phyloP scores from a whole-genome alignment of 2,329 filamentous ascomycete genomes.

The Didymella sp. region DNA sequence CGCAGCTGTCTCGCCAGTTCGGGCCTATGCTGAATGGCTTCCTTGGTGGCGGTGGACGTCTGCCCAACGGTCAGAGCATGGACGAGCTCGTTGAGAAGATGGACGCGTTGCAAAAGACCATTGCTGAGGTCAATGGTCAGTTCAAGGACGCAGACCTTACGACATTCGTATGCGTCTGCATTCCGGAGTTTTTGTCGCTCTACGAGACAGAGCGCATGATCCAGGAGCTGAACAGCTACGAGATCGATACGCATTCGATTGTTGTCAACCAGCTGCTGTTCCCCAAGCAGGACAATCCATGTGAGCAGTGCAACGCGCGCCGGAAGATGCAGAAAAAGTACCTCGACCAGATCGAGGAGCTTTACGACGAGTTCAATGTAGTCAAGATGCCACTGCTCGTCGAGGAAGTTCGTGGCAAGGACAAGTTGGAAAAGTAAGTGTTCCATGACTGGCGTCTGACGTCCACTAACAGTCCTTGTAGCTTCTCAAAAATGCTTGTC shows the following conservation, averaged over 20 bases:
- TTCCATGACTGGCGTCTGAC: neutral
- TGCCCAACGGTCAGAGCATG: constrained; percentile 92
- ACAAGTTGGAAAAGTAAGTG: constrained; percentile 77
- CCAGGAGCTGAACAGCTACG: constrained; percentile 90
- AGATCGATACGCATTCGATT: constrained; percentile 96
- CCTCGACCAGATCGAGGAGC: constrained; percentile 95
- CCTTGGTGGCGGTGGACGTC: constrained; percentile 75
- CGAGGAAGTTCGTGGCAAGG: constrained; percentile 94
- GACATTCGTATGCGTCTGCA: constrained; percentile 98
- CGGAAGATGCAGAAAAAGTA: constrained; percentile 99
- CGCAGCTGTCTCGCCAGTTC: constrained; percentile 91
- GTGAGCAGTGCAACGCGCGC: constrained; percentile 93
- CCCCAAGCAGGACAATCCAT: constrained; percentile 81
- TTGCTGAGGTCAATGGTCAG: constrained; percentile 93
- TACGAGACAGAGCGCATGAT: constrained; percentile 99
- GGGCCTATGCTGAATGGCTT: constrained; percentile 95
- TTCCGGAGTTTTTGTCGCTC: constrained; percentile 92
- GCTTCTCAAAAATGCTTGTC: constrained; percentile 84
- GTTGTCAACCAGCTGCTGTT: constrained; percentile 98
- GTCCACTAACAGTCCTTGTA: constrained; percentile 25
- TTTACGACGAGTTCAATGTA: constrained; percentile 99
- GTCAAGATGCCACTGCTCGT: constrained; percentile 97
- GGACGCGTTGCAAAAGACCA: constrained; percentile 90
- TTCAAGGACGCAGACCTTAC: constrained; percentile 97
- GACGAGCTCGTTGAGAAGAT: constrained; percentile 94